Base-by-base conservation (phyloP, 1,284 basidiomycete species). In the Marasmius fiardii region DNA sequence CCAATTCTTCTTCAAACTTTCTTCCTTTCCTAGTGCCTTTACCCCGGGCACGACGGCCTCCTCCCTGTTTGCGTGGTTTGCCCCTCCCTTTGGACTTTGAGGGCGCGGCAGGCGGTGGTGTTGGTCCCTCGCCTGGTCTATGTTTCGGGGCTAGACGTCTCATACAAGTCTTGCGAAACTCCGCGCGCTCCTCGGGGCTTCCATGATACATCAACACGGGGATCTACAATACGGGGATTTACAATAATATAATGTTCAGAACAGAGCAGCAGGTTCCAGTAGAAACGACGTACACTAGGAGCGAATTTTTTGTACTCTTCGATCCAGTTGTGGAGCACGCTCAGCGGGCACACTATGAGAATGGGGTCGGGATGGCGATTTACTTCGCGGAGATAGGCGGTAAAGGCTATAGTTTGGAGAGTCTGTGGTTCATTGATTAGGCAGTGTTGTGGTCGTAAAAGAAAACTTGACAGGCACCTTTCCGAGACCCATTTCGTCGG, bases 401-500 rank as follows among this genome's bases (percentile, higher is more conserved):
- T 85, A 70, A 98, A 97, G 0, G 95, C 85, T 51, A 98, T 97
- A 0, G 88, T 93, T 78, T 98, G 95, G 0, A 98, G 78, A 0
- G 95, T 98, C 90, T 95, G 62, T 12, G 28, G 33, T 12, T 34
- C 8, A 16, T n/a, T 41, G 16, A 16, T 16, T 41, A 41, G n/a
- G 44, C 16, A 51, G 61, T 44, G 41, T 41, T 11, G 26, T 43
- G 50, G 37, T 18, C 31, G 7, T n/a, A 49, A 26, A 28, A 49
- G 44, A 43, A 26, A 37, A 12, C 31, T n/a, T 48, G 20, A 37
- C 43, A 58, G 69, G 37, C 56, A 84, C 89, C 80, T 93, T 93
- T 55, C 93, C 94, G 0, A 97, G 75, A 34, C 95, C 95, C 95
- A 98, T 98, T 68, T 98, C 92, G 63, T 94, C 92, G 43, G 92